These are phyloP conservation scores for Cyphellophora europaea DNA, from an alignment of 2,329 filamentous ascomycete species.

Conservation along the genomic window DNA sequence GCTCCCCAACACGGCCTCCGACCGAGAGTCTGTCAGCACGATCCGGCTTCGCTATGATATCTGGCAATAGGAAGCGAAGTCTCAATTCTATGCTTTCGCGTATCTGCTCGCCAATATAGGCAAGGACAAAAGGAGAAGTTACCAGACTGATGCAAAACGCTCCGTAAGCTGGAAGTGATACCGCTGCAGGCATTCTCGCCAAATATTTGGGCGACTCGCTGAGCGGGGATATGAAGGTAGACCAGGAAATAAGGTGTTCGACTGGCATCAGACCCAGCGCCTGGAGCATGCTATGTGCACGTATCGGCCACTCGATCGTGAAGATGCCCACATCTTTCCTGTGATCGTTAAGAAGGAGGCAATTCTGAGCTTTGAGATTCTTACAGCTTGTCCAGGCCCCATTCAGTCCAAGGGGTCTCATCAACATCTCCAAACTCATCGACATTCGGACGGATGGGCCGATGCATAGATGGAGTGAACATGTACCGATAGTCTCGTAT, in stretches of 20 bases:
- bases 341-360: too few relatives aligned
- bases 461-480: too few relatives aligned
- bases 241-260: conserved; percentile 22
- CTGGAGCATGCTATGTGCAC: conserved; percentile 34
- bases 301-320: conserved; percentile 29
- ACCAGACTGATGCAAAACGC: conserved; percentile 19
- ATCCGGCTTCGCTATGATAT: conserved; percentile 12
- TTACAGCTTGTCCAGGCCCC: too few relatives aligned
- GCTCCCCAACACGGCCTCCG: conserved; percentile 8
- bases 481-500: too few relatives aligned
- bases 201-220: conserved; percentile 23
- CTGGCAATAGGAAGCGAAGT: conserved; percentile 9
- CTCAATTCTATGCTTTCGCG: conserved; percentile 7
- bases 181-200: conserved; percentile 19
- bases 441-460: too few relatives aligned
- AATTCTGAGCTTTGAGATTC: too few relatives aligned
- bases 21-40: conserved; percentile 13
- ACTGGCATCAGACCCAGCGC: conserved; percentile 30
- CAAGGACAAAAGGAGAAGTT: conserved; percentile 24
- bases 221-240: conserved; percentile 28
- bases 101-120: conserved; percentile 9
- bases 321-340: conserved; percentile 28
- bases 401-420: too few relatives aligned
- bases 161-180: conserved; percentile 22
- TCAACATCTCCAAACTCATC: too few relatives aligned